phyloP scores from a whole-genome alignment of 1,284 basidiomycete species.

The Spongispora temasekensis region DNA sequence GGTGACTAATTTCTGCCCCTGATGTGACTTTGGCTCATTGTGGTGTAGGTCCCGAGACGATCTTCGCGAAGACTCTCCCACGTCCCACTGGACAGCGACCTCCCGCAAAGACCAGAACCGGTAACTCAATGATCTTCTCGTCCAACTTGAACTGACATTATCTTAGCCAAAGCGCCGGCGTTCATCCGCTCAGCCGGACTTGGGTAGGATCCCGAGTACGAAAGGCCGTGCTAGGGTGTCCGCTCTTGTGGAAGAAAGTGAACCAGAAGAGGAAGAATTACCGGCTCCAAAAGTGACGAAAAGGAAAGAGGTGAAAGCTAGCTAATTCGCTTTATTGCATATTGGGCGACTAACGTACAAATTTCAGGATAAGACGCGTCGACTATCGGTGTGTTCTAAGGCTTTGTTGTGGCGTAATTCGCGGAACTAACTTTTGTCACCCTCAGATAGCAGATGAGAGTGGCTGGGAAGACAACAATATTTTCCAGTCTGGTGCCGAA shows the following conservation, averaged over 20 bases:
- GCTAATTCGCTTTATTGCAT: background rate
- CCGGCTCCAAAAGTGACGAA: slow-evolving; percentile 61
- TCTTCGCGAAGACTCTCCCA: slow-evolving; percentile 52
- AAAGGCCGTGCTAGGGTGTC: slow-evolving; percentile 42
- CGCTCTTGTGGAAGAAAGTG: slow-evolving; percentile 70
- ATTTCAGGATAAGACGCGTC: slow-evolving; percentile 51
- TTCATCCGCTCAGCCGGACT: slow-evolving; percentile 68
- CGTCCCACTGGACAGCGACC: slow-evolving; percentile 43
- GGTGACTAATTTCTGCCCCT: slow-evolving; percentile 35
- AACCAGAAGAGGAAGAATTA: slow-evolving; percentile 63
- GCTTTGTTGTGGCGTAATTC: background rate
- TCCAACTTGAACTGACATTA: slow-evolving; percentile 4
- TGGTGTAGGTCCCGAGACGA: slow-evolving; percentile 32
- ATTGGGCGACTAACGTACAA: slow-evolving; percentile 28
- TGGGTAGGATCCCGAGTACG: slow-evolving; percentile 53
- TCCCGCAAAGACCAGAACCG: slow-evolving; percentile 46
- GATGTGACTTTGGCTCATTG: slow-evolving; percentile 15
- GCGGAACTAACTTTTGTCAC: slow-evolving; percentile 5
- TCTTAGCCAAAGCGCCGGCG: slow-evolving; percentile 59
- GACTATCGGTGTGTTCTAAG: slow-evolving; percentile 44
- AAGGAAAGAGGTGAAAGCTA: slow-evolving; percentile 57
- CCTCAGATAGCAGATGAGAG: slow-evolving; percentile 55
- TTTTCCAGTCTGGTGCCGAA: slow-evolving; percentile 81
- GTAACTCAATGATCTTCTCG: slow-evolving; percentile 35
- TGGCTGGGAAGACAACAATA: slow-evolving; percentile 84